Evolutionary conservation across 179 eudicot species (phyloP).

Genomic region (Corrigiola litoralis): DNA sequence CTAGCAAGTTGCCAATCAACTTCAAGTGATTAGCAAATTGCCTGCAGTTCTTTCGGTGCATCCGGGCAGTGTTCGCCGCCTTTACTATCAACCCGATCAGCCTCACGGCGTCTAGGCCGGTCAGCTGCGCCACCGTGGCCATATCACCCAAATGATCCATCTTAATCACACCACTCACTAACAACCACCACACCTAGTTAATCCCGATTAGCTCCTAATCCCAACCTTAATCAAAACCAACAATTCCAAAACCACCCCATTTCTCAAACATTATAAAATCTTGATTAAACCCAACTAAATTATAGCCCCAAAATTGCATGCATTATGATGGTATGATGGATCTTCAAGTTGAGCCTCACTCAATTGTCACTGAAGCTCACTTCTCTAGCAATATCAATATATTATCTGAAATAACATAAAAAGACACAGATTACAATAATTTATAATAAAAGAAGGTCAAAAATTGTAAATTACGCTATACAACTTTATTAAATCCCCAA

Average conservation of each 20-base stretch:
- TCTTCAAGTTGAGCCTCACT: constrained; percentile 16
- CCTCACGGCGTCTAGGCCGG: constrained; percentile 68
- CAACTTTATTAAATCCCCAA: neutral
- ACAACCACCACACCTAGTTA: neutral
- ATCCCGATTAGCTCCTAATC: too few species aligned
- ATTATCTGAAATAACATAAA: constrained; percentile 21
- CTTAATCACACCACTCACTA: constrained; percentile 1
- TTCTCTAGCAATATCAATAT: constrained; percentile 10
- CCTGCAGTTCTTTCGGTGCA: constrained; percentile 86
- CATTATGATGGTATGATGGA: neutral
- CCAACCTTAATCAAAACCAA: constrained; percentile 7
- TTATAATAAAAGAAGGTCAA: too few species aligned
- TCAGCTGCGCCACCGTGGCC: constrained; percentile 49
- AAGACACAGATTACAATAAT: neutral
- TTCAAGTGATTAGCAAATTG: constrained; percentile 83
- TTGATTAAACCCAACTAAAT: constrained; percentile 2
- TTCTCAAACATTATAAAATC: constrained; percentile 21
- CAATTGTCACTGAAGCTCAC: constrained; percentile 12
- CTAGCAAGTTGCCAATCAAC: constrained; percentile 77
- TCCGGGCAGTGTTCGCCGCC: constrained; percentile 73
- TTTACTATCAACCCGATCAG: constrained; percentile 67
- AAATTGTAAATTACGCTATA: constrained; percentile 9
- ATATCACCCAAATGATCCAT: constrained; percentile 25
- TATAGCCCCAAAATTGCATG: constrained; percentile 7
- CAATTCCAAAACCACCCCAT: constrained; percentile 20